Base-by-base conservation (phyloP, 2,329 filamentous ascomycete species). In the Aureobasidium sp. region DNA sequence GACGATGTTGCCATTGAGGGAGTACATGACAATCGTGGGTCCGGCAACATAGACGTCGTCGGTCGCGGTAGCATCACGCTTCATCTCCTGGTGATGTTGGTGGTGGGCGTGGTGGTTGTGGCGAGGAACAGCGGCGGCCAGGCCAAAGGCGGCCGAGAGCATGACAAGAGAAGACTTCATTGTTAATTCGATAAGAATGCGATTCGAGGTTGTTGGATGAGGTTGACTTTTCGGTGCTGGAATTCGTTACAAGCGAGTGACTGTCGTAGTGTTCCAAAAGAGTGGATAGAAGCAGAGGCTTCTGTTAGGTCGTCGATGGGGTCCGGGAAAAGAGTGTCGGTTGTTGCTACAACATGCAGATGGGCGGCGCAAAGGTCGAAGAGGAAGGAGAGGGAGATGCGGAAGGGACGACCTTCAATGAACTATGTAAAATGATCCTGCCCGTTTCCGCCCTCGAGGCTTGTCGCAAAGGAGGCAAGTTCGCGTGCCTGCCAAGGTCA, bases 1-100 rank as follows among this genome's bases (percentile, higher is more conserved):
- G 67, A 96, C 81, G 37, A 77, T 65, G 69, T 85, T 68, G 64
- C 86, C 87, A 64, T 88, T 83, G 59, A 92, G 78, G 71, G 87
- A 81, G 76, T 92, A 97, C 62, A 87, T 82, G 61, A 86, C 84
- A 67, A 86, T 82, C 57, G 84, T 86, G 36, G 86, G 81, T 45
- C 81, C 83, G 44, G 81, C 77, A 54, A 86, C 81, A 60, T 82
- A 80, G 59, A 84, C 81, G 36, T 49, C 45, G 62, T 77, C 72
- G 16, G 76, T 74, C 32, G 69, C 74, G 62, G 79, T 70, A 36
- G 75, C 75, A 63, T 66, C 75, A 39, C 76, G 75, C 50, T 64
- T 62, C 75, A 82, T 84, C 65, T 77, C 81, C 67, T 78, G 80
- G 71, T 86, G 85, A 68, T 79, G 79, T n/a, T 32, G 34, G 71